Evolutionary conservation across 2,329 filamentous ascomycete genomes (phyloP).

Genomic region (Cadophora luteo-olivacea): DNA sequence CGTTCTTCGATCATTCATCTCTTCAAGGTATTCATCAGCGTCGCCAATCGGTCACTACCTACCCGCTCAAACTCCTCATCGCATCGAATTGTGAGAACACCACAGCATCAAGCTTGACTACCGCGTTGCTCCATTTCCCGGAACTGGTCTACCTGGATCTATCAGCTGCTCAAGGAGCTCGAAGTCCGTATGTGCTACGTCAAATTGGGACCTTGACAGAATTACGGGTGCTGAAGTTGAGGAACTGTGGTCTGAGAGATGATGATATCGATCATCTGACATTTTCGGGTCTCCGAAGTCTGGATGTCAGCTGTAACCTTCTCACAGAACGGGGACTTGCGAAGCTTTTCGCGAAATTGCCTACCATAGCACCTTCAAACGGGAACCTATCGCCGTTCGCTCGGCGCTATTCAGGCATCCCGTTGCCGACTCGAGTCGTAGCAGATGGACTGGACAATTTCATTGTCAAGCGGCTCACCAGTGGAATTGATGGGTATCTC

Average conservation of each 20-base stretch:
- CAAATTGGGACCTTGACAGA: constrained; percentile 31
- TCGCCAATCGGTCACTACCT: constrained; percentile 18
- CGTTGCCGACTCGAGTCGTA: constrained; percentile 20
- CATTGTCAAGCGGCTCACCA: constrained; percentile 26
- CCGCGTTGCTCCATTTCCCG: constrained; percentile 32
- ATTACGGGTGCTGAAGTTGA: constrained; percentile 32
- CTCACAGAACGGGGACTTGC: constrained; percentile 31
- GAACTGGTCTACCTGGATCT: constrained; percentile 36
- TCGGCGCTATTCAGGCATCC: constrained; percentile 25
- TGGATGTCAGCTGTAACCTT: constrained; percentile 34
- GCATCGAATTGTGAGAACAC: constrained; percentile 35
- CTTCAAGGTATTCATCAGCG: constrained; percentile 28
- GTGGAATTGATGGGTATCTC: constrained; percentile 27
- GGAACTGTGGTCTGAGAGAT: constrained; percentile 33
- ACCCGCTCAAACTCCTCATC: constrained; percentile 31
- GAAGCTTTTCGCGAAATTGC: constrained; percentile 30
- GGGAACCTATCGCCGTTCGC: constrained; percentile 15
- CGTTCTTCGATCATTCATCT: constrained; percentile 36
- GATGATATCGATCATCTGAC: constrained; percentile 30
- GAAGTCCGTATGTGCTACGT: constrained; percentile 29
- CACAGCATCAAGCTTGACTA: constrained; percentile 30
- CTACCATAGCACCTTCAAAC: constrained; percentile 9
- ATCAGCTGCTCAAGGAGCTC: constrained; percentile 30
- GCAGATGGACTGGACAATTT: constrained; percentile 27
- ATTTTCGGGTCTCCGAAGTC: constrained; percentile 31